Evolutionary conservation across 352 stramenopile species (phyloP).

Genomic region (Globisporangium barbulae): DNA sequence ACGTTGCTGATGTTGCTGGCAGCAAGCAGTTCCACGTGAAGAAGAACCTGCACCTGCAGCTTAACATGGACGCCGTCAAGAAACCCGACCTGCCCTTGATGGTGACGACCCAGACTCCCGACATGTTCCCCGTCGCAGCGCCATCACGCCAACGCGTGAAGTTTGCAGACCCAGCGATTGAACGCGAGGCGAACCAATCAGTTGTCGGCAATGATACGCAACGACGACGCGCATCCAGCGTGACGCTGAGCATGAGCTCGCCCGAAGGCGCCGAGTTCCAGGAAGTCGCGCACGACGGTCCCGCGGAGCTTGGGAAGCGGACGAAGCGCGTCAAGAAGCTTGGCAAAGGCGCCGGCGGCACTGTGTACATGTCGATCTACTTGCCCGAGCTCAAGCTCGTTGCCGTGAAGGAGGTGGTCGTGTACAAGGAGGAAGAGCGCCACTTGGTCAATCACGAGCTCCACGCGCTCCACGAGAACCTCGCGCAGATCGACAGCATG

Average conservation of each 20-base stretch:
- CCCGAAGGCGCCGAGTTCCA: slow-evolving; percentile 69
- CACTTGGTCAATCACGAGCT: slow-evolving; percentile 87
- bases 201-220: neutral
- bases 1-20: neutral
- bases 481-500: slow-evolving; percentile 49
- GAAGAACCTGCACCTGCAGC: slow-evolving; percentile 54
- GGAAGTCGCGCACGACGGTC: slow-evolving; percentile 71
- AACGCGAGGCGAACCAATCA: neutral
- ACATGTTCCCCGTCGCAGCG: neutral
- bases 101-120: slow-evolving; percentile 17
- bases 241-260: slow-evolving; percentile 56
- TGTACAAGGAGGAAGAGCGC: slow-evolving; percentile 79
- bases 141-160: slow-evolving; percentile 12
- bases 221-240: slow-evolving; percentile 43
- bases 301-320: slow-evolving; percentile 49
- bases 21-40: slow-evolving; percentile 23
- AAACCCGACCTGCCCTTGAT: slow-evolving; percentile 38
- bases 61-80: slow-evolving; percentile 42
- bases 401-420: slow-evolving; percentile 80
- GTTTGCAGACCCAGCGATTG: neutral
- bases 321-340: slow-evolving; percentile 71
- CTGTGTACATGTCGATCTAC: slow-evolving; percentile 83
- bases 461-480: slow-evolving; percentile 81
- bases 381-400: slow-evolving; percentile 81
- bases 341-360: slow-evolving; percentile 80